Conservation (phyloP, 2,329 filamentous ascomycete genomes). For the Emmonsiellopsis sp. region DNA sequence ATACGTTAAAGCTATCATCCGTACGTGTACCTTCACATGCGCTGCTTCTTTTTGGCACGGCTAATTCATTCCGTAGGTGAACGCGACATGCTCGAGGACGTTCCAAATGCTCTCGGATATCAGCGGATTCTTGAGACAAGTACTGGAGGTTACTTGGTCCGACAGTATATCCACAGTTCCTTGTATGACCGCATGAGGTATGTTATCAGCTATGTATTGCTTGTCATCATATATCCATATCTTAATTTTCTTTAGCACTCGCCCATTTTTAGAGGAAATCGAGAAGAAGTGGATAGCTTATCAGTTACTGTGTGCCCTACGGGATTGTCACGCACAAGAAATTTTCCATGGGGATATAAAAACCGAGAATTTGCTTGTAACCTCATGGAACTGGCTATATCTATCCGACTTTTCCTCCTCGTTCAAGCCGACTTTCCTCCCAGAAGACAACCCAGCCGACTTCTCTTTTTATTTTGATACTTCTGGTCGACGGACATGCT, state of each 20-base stretch:
- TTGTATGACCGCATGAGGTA: slow-evolving; percentile 83
- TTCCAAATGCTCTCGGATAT: slow-evolving; percentile 86
- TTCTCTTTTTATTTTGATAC: slow-evolving; percentile 98
- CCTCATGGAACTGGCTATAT: slow-evolving; percentile 99
- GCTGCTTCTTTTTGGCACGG: slow-evolving; percentile 1
- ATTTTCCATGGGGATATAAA: slow-evolving; percentile 98
- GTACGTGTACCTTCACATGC: slow-evolving; percentile 41
- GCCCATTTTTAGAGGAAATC: slow-evolving; percentile 92
- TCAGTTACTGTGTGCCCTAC: slow-evolving; percentile 81
- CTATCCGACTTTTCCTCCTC: slow-evolving; percentile 93
- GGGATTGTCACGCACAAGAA: slow-evolving; percentile 81
- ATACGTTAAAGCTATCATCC: slow-evolving; percentile 67
- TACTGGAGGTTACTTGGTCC: slow-evolving; percentile 83
- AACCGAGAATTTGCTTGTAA: slow-evolving; percentile 92
- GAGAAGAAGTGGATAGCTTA: slow-evolving; percentile 99
- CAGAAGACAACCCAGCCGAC: slow-evolving; percentile 92
- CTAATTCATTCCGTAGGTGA: slow-evolving; percentile 51
- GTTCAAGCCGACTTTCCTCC: slow-evolving; percentile 88
- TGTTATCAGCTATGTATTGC: slow-evolving; percentile 1
- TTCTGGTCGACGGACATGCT: slow-evolving; percentile 83
- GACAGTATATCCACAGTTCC: slow-evolving; percentile 93
- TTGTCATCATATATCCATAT: background rate
- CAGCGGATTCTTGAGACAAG: slow-evolving; percentile 86
- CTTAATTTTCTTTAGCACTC: slow-evolving; percentile 55
- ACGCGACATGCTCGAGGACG: slow-evolving; percentile 65